Evolutionary conservation across 768 basidiomycete species (phyloP).

Genomic region (Phlebiopsis gigantea): DNA sequence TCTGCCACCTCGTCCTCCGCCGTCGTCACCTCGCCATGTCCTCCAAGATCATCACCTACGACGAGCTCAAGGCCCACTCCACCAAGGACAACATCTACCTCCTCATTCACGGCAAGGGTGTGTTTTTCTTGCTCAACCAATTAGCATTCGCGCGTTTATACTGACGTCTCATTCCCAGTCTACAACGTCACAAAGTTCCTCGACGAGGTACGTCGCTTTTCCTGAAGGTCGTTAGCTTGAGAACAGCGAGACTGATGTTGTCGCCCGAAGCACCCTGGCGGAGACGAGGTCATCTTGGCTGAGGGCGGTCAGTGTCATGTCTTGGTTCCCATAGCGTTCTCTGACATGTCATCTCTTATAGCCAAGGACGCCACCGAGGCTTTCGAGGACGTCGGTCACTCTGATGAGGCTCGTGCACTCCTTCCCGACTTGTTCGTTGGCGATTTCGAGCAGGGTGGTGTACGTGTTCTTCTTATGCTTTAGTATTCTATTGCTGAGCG

Average conservation of each 20-base stretch:
- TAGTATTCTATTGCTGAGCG: neutral
- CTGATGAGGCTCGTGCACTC: slow-evolving; percentile 90
- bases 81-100: slow-evolving; percentile 75
- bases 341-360: slow-evolving; percentile 26
- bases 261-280: slow-evolving; percentile 77
- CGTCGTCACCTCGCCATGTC: slow-evolving; percentile 18
- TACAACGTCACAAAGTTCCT: slow-evolving; percentile 93
- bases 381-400: slow-evolving; percentile 99
- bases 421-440: slow-evolving; percentile 78
- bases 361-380: slow-evolving; percentile 96
- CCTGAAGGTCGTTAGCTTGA: neutral
- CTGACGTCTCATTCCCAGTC: slow-evolving; percentile 43
- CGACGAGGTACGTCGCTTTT: slow-evolving; percentile 70
- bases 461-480: slow-evolving; percentile 31
- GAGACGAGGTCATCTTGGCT: slow-evolving; percentile 94
- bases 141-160: slow-evolving; percentile 9
- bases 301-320: slow-evolving; percentile 67
- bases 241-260: neutral
- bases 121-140: slow-evolving; percentile 11
- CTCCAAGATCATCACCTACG: slow-evolving; percentile 57
- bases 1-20: slow-evolving; percentile 6
- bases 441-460: slow-evolving; percentile 68
- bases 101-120: slow-evolving; percentile 83
- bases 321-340: slow-evolving; percentile 1
- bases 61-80: slow-evolving; percentile 75